Conservation (phyloP, 345 rosid genomes). For the Erucastrum elatum region DNA sequence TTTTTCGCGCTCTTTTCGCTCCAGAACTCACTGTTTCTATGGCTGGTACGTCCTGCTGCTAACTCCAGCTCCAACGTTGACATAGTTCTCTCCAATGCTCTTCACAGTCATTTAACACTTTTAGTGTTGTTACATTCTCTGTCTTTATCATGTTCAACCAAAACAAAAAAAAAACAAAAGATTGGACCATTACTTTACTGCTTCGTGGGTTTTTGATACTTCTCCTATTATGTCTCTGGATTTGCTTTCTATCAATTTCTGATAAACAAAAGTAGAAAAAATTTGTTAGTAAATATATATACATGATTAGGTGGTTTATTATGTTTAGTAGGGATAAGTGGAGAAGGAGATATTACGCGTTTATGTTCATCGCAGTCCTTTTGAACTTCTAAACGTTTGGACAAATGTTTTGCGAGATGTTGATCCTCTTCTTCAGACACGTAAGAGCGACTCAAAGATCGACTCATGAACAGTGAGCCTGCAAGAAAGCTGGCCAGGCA, state of each 20-base stretch:
- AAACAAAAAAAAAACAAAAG: background rate
- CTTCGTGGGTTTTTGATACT: slow-evolving; percentile 70
- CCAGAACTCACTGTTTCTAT: slow-evolving; percentile 27
- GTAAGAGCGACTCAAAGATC: slow-evolving; percentile 44
- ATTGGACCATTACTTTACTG: slow-evolving; percentile 39
- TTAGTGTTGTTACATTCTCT: slow-evolving; percentile 8
- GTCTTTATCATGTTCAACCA: background rate
- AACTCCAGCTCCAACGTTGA: slow-evolving; percentile 68
- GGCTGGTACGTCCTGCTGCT: slow-evolving; percentile 48
- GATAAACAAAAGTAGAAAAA: slow-evolving; percentile 4
- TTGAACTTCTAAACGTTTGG: slow-evolving; percentile 36
- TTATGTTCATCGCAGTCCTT: slow-evolving; percentile 69
- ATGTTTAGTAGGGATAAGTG: background rate
- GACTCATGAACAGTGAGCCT: slow-evolving; percentile 62
- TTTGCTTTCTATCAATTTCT: slow-evolving; percentile 64
- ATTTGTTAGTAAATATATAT: background rate
- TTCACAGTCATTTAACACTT: slow-evolving; percentile 22
- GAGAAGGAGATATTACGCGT: slow-evolving; percentile 52
- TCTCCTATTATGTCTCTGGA: slow-evolving; percentile 62
- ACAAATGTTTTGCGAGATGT: slow-evolving; percentile 28
- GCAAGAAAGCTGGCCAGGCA: slow-evolving; percentile 75
- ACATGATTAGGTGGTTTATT: background rate
- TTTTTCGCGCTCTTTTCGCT: slow-evolving; percentile 37
- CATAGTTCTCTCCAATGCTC: slow-evolving; percentile 71
- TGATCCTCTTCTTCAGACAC: slow-evolving; percentile 28